Base-by-base conservation (phyloP, 202 grass and related monocot species). In the Carex arenaria region DNA sequence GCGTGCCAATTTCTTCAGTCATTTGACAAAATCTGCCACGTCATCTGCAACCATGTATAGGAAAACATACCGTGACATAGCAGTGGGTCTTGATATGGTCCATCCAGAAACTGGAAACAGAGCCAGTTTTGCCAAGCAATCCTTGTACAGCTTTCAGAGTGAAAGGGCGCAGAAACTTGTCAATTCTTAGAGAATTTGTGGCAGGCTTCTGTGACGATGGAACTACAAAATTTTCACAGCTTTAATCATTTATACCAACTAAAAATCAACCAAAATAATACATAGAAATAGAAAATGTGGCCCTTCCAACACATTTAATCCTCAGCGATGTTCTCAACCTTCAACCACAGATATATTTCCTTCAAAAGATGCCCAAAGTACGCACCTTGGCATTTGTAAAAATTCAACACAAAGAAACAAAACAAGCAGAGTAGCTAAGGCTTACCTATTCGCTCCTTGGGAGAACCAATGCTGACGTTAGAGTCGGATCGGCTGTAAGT, bases 21-120 rank as follows among this genome's bases (percentile, higher is more conserved):
- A 52, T 74, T 52, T 12, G n/a, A 74, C 5, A 13, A 74, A 47
- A 22, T 65, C 28, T 72, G 70, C 19, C 43, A 52, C 70, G 30
- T 11, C 62, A 65, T 32, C 26, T 67, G 34, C 15, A 68, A 68
- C 14, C 72, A 57, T 18, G 54, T 60, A 36, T 19, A 22, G 12
- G 17, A 36, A 14, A 72, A 87, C 88, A 85, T 99, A 99, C 96
- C 72, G 93, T 96, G 77, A 99, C 91, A 89, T 99, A 99, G 79
- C 96, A 99, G 82, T 99, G 96, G 53, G 96, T 99, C 87, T 99
- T 99, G 83, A 99, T 99, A 84, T 92, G 93, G 82, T 99, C 93
- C 96, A 99, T 99, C 96, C 96, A 99, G 81, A 99, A 99, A 84
- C 82, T 90, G 85, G 84, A 87, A 84, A 99, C 74, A 23, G 93